These are phyloP conservation scores for Leptographium flavum DNA, from an alignment of 2,329 filamentous ascomycete genomes.

Conservation along the genomic window DNA sequence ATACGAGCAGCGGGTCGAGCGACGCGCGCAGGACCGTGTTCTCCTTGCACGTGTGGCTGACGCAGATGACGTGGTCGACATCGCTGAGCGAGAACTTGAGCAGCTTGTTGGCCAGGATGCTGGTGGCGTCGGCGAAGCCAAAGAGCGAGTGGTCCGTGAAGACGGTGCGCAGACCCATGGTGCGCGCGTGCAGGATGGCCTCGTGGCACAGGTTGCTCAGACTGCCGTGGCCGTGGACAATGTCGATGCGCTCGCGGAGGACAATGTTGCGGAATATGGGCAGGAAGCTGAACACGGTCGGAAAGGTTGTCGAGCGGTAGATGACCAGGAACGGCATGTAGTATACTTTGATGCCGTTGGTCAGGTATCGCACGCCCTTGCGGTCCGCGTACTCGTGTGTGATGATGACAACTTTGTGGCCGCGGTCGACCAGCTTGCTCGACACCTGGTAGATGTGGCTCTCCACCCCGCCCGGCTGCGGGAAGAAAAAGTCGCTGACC, in stretches of 20 bases:
- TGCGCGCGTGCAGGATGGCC: slow-evolving; percentile 83
- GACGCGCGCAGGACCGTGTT: slow-evolving; percentile 93
- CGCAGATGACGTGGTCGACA: slow-evolving; percentile 95
- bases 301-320: slow-evolving; percentile 85
- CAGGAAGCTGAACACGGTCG: slow-evolving; percentile 97
- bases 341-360: slow-evolving; percentile 96
- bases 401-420: slow-evolving; percentile 95
- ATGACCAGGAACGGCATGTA: slow-evolving; percentile 94
- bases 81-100: slow-evolving; percentile 93
- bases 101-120: slow-evolving; percentile 92
- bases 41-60: slow-evolving; percentile 97
- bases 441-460: slow-evolving; percentile 98
- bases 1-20: slow-evolving; percentile 91
- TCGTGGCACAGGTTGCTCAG: slow-evolving; percentile 89
- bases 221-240: slow-evolving; percentile 94
- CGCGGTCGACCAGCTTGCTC: slow-evolving; percentile 89
- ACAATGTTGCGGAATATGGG: slow-evolving; percentile 95
- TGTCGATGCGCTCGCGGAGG: slow-evolving; percentile 86
- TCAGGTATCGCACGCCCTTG: slow-evolving; percentile 85
- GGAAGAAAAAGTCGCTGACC: slow-evolving; percentile 99
- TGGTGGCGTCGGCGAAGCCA: slow-evolving; percentile 90
- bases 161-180: slow-evolving; percentile 90
- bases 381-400: slow-evolving; percentile 89
- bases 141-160: slow-evolving; percentile 97
- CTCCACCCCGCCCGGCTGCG: slow-evolving; percentile 89